Base-by-base conservation (phyloP, 2,329 filamentous ascomycete species). In the Colletotrichum sp. region DNA sequence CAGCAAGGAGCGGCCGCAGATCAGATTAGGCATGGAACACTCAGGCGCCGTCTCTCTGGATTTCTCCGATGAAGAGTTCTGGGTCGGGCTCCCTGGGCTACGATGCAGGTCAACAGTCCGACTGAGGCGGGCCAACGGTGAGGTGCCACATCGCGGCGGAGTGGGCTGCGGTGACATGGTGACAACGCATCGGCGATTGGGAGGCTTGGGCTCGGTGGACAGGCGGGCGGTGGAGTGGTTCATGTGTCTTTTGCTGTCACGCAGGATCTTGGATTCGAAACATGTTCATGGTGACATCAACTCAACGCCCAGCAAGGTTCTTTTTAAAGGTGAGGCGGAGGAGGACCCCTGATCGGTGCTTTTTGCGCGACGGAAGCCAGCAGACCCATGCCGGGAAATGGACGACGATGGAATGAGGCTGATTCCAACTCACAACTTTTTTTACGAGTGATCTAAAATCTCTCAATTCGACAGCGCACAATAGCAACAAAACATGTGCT, bases 131-230 rank as follows among this genome's bases (percentile, higher is more conserved):
- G 64, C 72, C 74, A 76, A 76, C 71, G 27, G 67, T 32, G 67
- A 71, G 52, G 66, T 48, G 72, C 74, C 74, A 76, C 74, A 74
- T 76, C 57, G 28, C 30, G 32, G 60, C 34, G 72, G 55, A 48
- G 72, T 65, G 71, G 66, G 30, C n/a, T 67, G 61, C 52, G 34
- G 44, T 71, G 44, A 74, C 66, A 72, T 68, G 32, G 16, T 55
- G 63, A 72, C 67, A 75, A 65, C 72, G 34, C 68, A 68, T 68
- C 52, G 39, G 30, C 67, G 44, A 39, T 72, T 75, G 63, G 75
- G 57, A 30, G 25, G 28, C 44, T 44, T 59, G 63, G 32, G 66
- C 36, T 59, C n/a, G 3, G 60, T 28, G 30, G 55, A 30, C 7
- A 36, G 44, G 34, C 30, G 25, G 68, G 48, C 25, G 16, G 39